Evolutionary conservation across 2,329 filamentous ascomycete genomes (phyloP), one percentile per base, ranked within the genome.

Genomic region (Cladophialophora yegresii): DNA sequence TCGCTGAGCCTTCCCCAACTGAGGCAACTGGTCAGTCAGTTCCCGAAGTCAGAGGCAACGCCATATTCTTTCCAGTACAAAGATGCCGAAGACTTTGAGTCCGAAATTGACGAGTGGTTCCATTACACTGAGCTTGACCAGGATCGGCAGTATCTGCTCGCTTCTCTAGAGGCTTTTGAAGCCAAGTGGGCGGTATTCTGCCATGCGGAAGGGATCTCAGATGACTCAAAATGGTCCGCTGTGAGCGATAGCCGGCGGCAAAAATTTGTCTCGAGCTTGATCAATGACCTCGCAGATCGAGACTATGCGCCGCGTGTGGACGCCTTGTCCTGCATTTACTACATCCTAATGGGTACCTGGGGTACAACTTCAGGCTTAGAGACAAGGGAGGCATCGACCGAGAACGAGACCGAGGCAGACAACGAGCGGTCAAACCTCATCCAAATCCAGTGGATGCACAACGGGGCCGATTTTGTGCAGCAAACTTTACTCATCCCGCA

Each of bases 101-200:
- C 95, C 68, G 95, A 99, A 80, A 83, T 99, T 54, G 92, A 98
- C 75, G 95, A 99, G 79, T 99, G 95, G 95, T 99, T 99, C 77
- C 87, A 89, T 59, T 97, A 98, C 77, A 89, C 90, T 71, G 88
- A 92, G 67, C 40, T 67, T 22, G 69, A 71, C 26, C 90, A 90
- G 77, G 93, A 98, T 75, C 90, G 91, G 78, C 84, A 89, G 54
- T 88, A 93, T 72, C 81, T 97, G 55, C 84, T 90, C 59, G 85
- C 88, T 59, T 88, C 90, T 22, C 90, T 91, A 73, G 83, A 86
- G 43, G 87, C 88, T 1, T 98, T 96, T 73, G 86, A 92, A 68
- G 85, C 86, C 74, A 85, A 88, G 73, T 96, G 91, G 91, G 78
- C 84, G 71, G 80, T 83, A 23, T 83, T 85, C 65, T 78, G 73